These are phyloP conservation scores for Pholiota adiposa DNA, from an alignment of 1,284 basidiomycete species.

Conservation along the genomic window DNA sequence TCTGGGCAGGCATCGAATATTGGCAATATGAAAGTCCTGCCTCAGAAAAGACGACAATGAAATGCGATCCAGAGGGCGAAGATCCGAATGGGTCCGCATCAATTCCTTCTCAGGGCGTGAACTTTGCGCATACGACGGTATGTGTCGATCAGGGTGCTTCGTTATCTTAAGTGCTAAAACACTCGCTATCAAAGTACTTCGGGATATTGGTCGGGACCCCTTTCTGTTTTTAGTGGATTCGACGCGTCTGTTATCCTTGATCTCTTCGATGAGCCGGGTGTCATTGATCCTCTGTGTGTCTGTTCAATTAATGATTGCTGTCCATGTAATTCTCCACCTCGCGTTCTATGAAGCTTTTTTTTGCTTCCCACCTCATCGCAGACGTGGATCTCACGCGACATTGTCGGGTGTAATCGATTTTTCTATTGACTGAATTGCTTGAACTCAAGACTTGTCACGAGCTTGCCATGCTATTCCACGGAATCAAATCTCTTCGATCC, in stretches of 20 bases:
- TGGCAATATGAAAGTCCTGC: conserved; percentile 43
- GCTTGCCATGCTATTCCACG: not conserved
- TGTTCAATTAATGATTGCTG: no score
- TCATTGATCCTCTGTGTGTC: not conserved
- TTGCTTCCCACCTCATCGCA: no score
- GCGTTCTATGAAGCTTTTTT: no score
- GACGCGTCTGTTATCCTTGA: not conserved
- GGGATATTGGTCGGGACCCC: conserved; percentile 17
- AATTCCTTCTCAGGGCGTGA: conserved; percentile 45
- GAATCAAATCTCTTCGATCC: not conserved
- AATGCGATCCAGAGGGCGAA: conserved; percentile 43
- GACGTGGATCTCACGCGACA: not conserved
- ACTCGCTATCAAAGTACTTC: conserved; percentile 12
- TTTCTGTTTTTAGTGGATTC: conserved; percentile 13
- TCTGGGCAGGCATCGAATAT: conserved; percentile 41
- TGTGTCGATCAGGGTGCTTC: not conserved
- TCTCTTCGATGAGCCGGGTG: not conserved
- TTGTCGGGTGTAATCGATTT: not conserved
- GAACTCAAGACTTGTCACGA: not conserved
- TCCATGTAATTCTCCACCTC: no score
- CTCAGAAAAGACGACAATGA: conserved; percentile 36
- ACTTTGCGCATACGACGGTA: conserved; percentile 39
- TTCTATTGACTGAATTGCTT: not conserved
- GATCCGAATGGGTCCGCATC: conserved; percentile 45
- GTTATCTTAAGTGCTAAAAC: not conserved